Percentiles rank a stretch among this genome's conserved stretches.
Evolutionary conservation across 257 asterid genomes (phyloP).

Genomic region (Solanum rostratum): DNA sequence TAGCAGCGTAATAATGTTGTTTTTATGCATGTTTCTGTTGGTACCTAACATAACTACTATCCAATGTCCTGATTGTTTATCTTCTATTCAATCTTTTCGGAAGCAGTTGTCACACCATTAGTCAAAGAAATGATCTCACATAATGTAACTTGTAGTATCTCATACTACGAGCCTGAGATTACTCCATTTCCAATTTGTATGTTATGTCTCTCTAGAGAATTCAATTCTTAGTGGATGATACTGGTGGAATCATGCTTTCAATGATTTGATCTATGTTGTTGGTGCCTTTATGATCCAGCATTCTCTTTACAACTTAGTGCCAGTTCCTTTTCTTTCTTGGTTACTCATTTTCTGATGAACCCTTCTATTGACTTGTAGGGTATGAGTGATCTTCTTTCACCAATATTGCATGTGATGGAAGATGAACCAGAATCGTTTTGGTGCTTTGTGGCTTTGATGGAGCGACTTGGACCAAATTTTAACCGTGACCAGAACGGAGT

Average conservation of each 20-base stretch:
- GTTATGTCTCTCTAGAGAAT: not conserved
- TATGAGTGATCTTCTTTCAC: slow-evolving; percentile 98
- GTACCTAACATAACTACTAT: not conserved
- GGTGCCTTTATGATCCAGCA: not conserved
- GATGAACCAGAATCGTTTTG: slow-evolving; percentile 92
- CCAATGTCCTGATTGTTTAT: not conserved
- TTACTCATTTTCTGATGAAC: slow-evolving; percentile 1
- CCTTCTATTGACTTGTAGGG: slow-evolving; percentile 44
- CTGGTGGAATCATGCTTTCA: not conserved
- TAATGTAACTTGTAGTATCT: not conserved
- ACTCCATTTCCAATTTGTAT: not conserved
- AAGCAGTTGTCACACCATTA: not conserved
- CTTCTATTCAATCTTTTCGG: not conserved
- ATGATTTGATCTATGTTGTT: not conserved
- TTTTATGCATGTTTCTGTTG: not conserved
- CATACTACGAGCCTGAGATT: not conserved
- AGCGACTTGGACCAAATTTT: slow-evolving; percentile 97
- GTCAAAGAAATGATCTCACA: not conserved
- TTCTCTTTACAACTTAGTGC: not conserved
- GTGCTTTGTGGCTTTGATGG: slow-evolving; percentile 91
- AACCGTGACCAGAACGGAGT: slow-evolving; percentile 97
- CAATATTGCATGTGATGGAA: slow-evolving; percentile 76
- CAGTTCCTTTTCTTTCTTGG: not conserved
- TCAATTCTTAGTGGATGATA: not conserved
- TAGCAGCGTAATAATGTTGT: not conserved